phyloP scores from a whole-genome alignment of 2,329 filamentous ascomycete genomes.

The Lecanicillium sp. region DNA sequence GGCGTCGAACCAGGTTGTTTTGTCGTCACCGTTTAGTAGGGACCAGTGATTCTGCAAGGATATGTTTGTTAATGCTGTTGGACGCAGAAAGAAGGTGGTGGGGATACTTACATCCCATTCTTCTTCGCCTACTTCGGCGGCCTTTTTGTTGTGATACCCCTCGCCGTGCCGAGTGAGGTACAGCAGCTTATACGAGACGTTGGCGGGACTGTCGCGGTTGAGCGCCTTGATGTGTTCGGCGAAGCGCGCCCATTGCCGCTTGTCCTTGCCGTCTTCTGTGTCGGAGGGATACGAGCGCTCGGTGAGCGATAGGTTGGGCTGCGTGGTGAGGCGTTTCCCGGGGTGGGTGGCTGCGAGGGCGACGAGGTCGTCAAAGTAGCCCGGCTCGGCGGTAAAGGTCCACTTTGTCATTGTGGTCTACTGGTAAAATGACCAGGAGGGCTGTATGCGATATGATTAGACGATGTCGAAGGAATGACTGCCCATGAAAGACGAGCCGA shows the following conservation, averaged over 20 bases:
- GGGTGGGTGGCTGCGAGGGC: constrained; percentile 18
- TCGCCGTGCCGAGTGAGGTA: constrained; percentile 50
- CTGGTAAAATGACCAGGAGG: no score
- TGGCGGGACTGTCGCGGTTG: constrained; percentile 31
- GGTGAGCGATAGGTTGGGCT: constrained; percentile 46
- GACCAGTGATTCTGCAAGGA: constrained; percentile 25
- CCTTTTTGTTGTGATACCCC: constrained; percentile 40
- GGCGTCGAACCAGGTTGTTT: constrained; percentile 32
- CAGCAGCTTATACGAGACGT: constrained; percentile 45
- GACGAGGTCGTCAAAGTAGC: constrained; percentile 36
- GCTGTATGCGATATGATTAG: no score
- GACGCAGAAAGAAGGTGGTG: not conserved
- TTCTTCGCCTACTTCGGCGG: constrained; percentile 47
- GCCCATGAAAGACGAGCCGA: no score
- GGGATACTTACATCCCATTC: constrained; percentile 41
- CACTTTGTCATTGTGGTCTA: constrained; percentile 28
- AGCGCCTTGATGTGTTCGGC: constrained; percentile 36
- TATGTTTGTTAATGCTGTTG: constrained; percentile 1
- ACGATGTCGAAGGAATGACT: no score
- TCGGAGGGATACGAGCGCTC: constrained; percentile 40
- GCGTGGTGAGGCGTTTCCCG: constrained; percentile 26
- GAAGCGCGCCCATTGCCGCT: constrained; percentile 47
- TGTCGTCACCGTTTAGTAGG: constrained; percentile 29
- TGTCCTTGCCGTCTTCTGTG: constrained; percentile 12
- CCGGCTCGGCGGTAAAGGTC: constrained; percentile 11